Evolutionary conservation across 495 filamentous ascomycete genomes (phyloP).

Genomic region (Lasiosphaeris hirsuta): DNA sequence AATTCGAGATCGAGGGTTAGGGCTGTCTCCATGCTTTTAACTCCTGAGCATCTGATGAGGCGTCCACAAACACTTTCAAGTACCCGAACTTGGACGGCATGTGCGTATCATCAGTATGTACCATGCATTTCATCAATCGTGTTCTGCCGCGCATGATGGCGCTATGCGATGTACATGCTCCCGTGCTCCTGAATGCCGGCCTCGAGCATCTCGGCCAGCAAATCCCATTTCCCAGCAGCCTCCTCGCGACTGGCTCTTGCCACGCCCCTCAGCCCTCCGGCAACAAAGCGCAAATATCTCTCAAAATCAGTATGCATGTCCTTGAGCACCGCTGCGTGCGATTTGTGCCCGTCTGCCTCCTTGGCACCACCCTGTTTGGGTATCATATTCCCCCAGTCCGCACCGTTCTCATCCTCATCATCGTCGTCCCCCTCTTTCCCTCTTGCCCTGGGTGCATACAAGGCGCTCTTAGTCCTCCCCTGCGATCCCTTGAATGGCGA

Average conservation of each 20-base stretch:
- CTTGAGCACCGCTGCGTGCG: constrained; percentile 37
- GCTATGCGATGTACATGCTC: too few species aligned
- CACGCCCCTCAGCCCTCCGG: constrained; percentile 52
- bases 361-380: neutral
- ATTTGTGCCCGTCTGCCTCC: constrained; percentile 23
- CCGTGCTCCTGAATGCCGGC: constrained; percentile 35
- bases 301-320: constrained; percentile 49
- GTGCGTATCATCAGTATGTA: neutral
- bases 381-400: constrained; percentile 12
- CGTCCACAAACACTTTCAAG: neutral
- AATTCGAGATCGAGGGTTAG: constrained; percentile 1
- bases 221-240: constrained; percentile 53
- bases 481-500: constrained; percentile 20
- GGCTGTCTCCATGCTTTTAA: too few species aligned
- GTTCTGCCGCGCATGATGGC: neutral
- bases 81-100: neutral
- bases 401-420: constrained; percentile 39
- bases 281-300: constrained; percentile 51
- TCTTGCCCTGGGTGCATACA: constrained; percentile 2
- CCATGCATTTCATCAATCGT: neutral
- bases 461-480: constrained; percentile 7
- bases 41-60: neutral
- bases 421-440: constrained; percentile 25
- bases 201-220: constrained; percentile 58
- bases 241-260: constrained; percentile 55